These are phyloP conservation scores for Phytophthora hibernalis DNA, from an alignment of 352 stramenopile species.

Conservation along the genomic window DNA sequence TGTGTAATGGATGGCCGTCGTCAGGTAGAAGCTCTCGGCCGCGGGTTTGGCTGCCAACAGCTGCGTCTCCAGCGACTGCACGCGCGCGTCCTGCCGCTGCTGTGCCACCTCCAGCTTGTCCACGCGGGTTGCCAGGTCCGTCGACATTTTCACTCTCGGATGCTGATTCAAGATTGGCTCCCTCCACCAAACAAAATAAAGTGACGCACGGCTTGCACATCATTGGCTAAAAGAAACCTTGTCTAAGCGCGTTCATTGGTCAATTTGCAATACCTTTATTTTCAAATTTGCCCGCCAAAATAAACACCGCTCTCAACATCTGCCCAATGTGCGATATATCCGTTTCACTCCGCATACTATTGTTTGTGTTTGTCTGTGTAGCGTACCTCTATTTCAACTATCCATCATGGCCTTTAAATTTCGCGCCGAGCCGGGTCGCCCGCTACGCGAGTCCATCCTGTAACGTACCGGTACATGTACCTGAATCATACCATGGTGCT, in stretches of 20 bases:
- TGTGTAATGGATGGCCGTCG: conserved; percentile 99
- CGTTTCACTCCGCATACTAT: not conserved
- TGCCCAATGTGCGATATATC: not conserved
- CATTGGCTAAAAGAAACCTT: conserved; percentile 22
- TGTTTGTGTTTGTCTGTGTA: conserved; percentile 3
- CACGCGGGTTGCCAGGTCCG: conserved; percentile 49
- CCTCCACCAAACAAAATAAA: conserved; percentile 21
- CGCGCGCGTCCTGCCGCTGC: conserved; percentile 51
- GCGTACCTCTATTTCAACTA: not conserved
- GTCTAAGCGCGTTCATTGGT: not conserved
- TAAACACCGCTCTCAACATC: not conserved
- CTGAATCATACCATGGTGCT: conserved; percentile 43
- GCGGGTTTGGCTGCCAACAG: conserved; percentile 43
- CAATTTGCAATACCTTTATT: not conserved
- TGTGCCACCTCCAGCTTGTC: conserved; percentile 49
- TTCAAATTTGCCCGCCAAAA: conserved; percentile 27
- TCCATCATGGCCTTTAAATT: conserved; percentile 2
- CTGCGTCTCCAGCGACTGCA: conserved; percentile 44
- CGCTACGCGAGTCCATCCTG: conserved; percentile 18
- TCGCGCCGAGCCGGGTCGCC: conserved; percentile 29
- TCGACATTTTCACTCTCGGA: conserved; percentile 33
- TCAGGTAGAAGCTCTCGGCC: conserved; percentile 95
- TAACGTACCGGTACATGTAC: too few relatives aligned
- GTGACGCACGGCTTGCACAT: not conserved
- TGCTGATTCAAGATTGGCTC: conserved; percentile 33